A percentile compares a stretch with the other conserved stretches of the same genome.
These are phyloP conservation scores for Ormosia semicastrata DNA, from an alignment of 306 rosid genomes.

Conservation along the genomic window DNA sequence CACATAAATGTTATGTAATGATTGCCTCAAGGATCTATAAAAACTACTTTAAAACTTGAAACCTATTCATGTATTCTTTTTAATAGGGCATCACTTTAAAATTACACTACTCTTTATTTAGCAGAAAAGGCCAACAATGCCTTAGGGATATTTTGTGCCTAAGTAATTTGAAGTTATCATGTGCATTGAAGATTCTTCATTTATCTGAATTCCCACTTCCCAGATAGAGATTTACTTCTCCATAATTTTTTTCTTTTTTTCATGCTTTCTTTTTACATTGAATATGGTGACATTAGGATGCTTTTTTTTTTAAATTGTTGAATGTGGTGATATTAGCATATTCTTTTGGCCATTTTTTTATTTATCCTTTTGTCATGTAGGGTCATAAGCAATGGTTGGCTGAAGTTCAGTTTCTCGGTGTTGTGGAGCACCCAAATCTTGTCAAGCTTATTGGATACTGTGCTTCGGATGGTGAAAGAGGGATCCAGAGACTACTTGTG, in stretches of 20 bases:
- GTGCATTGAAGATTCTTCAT: background rate
- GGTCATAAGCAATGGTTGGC: conserved; percentile 90
- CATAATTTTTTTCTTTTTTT: background rate
- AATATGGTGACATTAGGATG: background rate
- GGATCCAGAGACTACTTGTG: conserved; percentile 80
- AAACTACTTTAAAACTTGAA: background rate
- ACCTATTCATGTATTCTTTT: no score
- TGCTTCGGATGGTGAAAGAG: conserved; percentile 78
- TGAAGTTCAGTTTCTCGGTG: conserved; percentile 83
- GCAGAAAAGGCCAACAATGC: no score
- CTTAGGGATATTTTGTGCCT: no score
- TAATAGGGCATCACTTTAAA: no score
- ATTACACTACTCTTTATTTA: no score
- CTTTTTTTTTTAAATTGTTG: background rate
- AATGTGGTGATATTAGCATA: background rate
- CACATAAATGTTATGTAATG: background rate
- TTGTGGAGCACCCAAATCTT: conserved; percentile 84
- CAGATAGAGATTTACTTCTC: background rate
- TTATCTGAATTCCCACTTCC: background rate
- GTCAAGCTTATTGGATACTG: conserved; percentile 83
- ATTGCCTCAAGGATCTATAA: background rate
- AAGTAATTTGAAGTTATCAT: background rate
- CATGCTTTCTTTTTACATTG: background rate
- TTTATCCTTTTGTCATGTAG: conserved; percentile 26
- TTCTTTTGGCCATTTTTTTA: background rate